Evolutionary conservation across 495 filamentous ascomycete genomes (phyloP), one percentile per base, ranked within the genome.

Genomic region (Apodospora peruviana): DNA sequence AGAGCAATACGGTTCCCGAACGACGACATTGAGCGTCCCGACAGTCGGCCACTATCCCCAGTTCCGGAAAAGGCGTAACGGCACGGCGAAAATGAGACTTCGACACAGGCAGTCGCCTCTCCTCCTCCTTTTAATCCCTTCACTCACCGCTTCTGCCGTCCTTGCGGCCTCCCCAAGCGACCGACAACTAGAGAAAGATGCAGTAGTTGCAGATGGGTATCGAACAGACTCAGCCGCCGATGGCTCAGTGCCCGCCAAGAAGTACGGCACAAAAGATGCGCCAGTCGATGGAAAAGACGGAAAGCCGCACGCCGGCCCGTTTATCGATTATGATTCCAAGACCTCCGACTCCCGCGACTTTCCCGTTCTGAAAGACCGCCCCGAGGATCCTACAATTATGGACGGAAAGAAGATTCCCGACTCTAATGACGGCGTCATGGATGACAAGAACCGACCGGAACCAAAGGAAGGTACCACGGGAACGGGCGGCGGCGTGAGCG

Each of bases 281-380:
- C 93, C 94, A 1, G 86, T 97, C 5, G 93, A 98, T 64, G 94
- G 93, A 27, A 86, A 89, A 53, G 93, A 98, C 76, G 93, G 93
- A 21, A 91, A 90, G 73, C 93, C 93, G 25, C 93, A 98, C 64
- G 81, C 82, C 20, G 93, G 93, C 8, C 93, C 94, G 2, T 91
- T 87, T 66, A 85, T 93, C 43, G 84, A 86, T 54, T 82, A 84
- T 18, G 81, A 64, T 74, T 57, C 49, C 54, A 67, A 48, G 37
- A 62, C 53, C 43, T 57, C 68, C 37, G 62, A 59, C 2, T 45
- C 61, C n/a, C 69, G 62, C 70, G 67, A 81, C 37, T 56, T 70
- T 32, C 64, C 72, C 3, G 23, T 60, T 2, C 45, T 77, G 27
- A 76, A 77, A 48, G 70, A 77, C 42, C 70, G 75, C 14, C 74